Percentiles rank a stretch among this genome's conserved stretches.
Evolutionary conservation across 495 filamentous ascomycete species (phyloP).

Genomic region (Xylaria sp.): DNA sequence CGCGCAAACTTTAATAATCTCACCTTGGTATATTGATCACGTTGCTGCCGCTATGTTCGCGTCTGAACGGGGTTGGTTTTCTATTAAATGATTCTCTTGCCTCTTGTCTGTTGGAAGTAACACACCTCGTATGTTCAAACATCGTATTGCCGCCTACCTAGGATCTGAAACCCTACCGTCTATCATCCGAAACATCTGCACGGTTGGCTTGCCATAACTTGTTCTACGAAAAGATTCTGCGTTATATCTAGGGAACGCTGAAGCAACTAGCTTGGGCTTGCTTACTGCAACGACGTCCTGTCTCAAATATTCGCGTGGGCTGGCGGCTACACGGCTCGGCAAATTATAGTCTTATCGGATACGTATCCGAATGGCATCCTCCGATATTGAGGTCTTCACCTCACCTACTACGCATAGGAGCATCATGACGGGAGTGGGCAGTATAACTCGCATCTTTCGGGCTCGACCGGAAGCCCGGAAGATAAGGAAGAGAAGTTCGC

Average conservation of each 20-base stretch:
- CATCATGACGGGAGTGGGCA: constrained; percentile 29
- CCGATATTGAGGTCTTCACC: constrained; percentile 37
- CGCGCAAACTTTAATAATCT: neutral
- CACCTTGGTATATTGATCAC: constrained; percentile 19
- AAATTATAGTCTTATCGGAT: neutral
- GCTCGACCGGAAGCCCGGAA: constrained; percentile 34
- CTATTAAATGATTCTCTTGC: neutral
- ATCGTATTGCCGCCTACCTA: neutral
- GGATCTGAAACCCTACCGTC: constrained; percentile 2
- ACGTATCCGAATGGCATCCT: constrained; percentile 1
- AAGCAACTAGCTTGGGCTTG: neutral
- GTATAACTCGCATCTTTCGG: constrained; percentile 32
- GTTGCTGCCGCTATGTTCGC: neutral
- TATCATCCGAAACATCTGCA: neutral
- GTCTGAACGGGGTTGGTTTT: neutral
- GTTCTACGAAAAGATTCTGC: neutral
- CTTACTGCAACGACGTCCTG: neutral
- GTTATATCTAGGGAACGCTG: neutral
- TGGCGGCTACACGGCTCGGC: neutral
- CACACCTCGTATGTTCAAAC: neutral
- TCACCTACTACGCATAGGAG: constrained; percentile 19
- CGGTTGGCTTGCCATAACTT: neutral
- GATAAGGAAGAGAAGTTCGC: constrained; percentile 37
- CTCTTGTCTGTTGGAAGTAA: neutral
- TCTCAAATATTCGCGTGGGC: neutral